These are phyloP conservation scores for Fraxinus paxiana DNA, from an alignment of 305 asterid species.

Conservation along the genomic window DNA sequence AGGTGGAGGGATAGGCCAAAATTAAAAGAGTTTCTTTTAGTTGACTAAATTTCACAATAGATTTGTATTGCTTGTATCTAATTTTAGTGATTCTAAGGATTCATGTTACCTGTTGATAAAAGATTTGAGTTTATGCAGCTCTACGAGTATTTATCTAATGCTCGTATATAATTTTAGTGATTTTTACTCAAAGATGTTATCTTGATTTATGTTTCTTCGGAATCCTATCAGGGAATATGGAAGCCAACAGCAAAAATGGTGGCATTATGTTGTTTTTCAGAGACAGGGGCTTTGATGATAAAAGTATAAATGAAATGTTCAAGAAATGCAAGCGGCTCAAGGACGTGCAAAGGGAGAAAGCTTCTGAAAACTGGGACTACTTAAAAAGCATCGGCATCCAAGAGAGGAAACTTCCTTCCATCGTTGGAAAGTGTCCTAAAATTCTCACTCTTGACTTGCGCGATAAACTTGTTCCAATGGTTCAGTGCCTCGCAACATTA, in stretches of 20 bases:
- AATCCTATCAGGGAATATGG: constrained; percentile 59
- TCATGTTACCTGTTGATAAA: background rate
- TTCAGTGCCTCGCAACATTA: constrained; percentile 66
- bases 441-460: constrained; percentile 71
- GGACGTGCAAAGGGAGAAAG: constrained; percentile 53
- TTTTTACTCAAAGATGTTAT: background rate
- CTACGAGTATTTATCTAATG: background rate
- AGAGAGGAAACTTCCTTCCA: constrained; percentile 76
- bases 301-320: constrained; percentile 60
- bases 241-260: constrained; percentile 52
- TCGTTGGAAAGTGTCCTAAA: constrained; percentile 78
- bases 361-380: constrained; percentile 91
- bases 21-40: background rate
- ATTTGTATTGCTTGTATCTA: background rate
- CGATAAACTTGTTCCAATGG: constrained; percentile 77
- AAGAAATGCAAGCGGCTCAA: constrained; percentile 84
- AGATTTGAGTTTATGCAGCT: background rate
- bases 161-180: background rate
- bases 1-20: background rate
- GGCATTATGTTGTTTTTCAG: constrained; percentile 94
- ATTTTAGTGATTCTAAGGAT: background rate
- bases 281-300: constrained; percentile 79
- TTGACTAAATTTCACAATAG: background rate
- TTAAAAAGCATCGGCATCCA: constrained; percentile 80
- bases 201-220: constrained; percentile 4